Evolutionary conservation across 805 yeast genomes (phyloP).

Genomic region (Candida saitoana): DNA sequence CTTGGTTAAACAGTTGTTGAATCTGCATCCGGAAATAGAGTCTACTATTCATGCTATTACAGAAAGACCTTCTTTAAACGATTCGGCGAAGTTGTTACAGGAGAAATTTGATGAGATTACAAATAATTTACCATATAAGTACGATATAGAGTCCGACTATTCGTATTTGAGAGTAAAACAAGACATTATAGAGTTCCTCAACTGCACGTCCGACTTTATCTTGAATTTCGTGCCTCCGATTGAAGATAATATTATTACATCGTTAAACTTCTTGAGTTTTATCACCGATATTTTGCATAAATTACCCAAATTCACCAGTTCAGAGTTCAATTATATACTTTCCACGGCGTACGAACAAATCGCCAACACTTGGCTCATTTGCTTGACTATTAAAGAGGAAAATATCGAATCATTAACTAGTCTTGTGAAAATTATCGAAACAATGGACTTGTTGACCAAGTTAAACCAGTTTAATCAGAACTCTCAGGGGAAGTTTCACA

Average conservation of each 20-base stretch:
- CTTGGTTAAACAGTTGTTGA: slow-evolving; percentile 50
- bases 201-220: slow-evolving; percentile 70
- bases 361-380: slow-evolving; percentile 53
- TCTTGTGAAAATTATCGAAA: slow-evolving; percentile 28
- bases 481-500: slow-evolving; percentile 39
- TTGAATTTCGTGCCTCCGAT: slow-evolving; percentile 69
- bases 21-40: slow-evolving; percentile 58
- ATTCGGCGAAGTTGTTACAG: slow-evolving; percentile 48
- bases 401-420: slow-evolving; percentile 14
- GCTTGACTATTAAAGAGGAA: slow-evolving; percentile 27
- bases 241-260: slow-evolving; percentile 48
- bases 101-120: slow-evolving; percentile 43
- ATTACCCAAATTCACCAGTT: slow-evolving; percentile 62
- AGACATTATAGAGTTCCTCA: slow-evolving; percentile 61
- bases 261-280: slow-evolving; percentile 60
- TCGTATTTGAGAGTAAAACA: slow-evolving; percentile 71
- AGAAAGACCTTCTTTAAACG: slow-evolving; percentile 54
- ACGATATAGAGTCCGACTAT: slow-evolving; percentile 69
- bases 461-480: slow-evolving; percentile 42
- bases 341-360: slow-evolving; percentile 58
- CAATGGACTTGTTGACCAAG: slow-evolving; percentile 37
- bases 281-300: slow-evolving; percentile 57
- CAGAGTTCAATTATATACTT: slow-evolving; percentile 50
- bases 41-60: slow-evolving; percentile 47
- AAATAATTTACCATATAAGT: slow-evolving; percentile 65